Evolutionary conservation across 139 green algal genomes (phyloP), one percentile per base, ranked within the genome.

Genomic region (Pseudopediastrum boryanum): DNA sequence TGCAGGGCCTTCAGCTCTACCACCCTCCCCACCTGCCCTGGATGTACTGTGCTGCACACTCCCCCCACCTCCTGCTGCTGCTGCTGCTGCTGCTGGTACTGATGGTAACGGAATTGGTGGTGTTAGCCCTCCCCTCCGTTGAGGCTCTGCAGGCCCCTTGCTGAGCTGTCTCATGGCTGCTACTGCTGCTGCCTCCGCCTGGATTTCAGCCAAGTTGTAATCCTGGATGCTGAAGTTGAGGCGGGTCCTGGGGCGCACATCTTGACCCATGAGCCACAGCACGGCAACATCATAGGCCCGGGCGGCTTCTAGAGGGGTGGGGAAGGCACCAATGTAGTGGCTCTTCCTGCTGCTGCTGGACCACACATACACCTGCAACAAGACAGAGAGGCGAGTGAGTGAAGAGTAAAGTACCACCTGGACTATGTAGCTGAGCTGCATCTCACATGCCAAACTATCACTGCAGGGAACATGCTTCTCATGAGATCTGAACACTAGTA

Each of bases 301-400:
- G 1, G 71, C 71, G 8, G 71, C 71, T 19, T 68, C 41, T 4
- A 78, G 36, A 23, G 71, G 42, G 44, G 71, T 78, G 29, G 71
- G 71, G 38, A 78, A 78, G 38, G 71, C 71, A 21, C 71, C 71
- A n/a, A 78, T 78, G 54, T 78, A 78, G 43, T 78, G 71, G 71
- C 71, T 78, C 39, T 56, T 54, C 71, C 69, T 78, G 71, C 71
- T 78, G 71, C 71, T 78, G 39, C 39, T 61, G 6, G 71, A 54
- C 71, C 71, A 78, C 39, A 78, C 71, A 43, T 78, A 78, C 71
- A 78, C 71, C 71, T 78, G 39, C 4, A 41, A 29, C 8, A 66
- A 19, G 39, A 16, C 33, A 51, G 3, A 48, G 2, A 12, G 25
- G 3, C 21, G 42, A 41, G n/a, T n/a, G n/a, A n/a, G n/a, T n/a